Evolutionary conservation across 2,329 filamentous ascomycete genomes (phyloP).

Genomic region (Trichoderma sp.): DNA sequence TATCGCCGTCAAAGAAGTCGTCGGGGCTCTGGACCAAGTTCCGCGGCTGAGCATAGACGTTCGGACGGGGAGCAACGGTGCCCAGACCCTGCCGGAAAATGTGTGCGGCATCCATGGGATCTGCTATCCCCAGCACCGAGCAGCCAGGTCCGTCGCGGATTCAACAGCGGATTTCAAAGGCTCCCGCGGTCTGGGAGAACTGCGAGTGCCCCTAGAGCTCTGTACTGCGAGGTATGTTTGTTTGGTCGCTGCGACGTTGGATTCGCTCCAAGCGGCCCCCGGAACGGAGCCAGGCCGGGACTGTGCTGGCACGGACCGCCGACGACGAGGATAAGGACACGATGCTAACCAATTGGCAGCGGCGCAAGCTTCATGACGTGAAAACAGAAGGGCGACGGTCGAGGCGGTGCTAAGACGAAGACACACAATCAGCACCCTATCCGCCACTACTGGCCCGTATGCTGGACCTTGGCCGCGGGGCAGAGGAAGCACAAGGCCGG

Average conservation of each 20-base stretch:
- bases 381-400: not conserved
- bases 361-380: not conserved
- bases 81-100: slow-evolving; percentile 59
- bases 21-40: slow-evolving; percentile 34
- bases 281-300: not conserved
- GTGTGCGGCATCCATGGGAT: slow-evolving; percentile 55
- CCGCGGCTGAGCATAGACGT: slow-evolving; percentile 32
- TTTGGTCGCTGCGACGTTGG: slow-evolving; percentile 1
- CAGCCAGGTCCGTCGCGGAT: not conserved
- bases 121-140: slow-evolving; percentile 20
- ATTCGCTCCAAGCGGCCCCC: not conserved
- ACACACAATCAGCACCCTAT: not conserved
- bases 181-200: not conserved
- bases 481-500: not conserved
- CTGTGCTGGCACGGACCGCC: not conserved
- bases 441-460: not conserved
- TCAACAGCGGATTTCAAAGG: not conserved
- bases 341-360: slow-evolving; percentile 6
- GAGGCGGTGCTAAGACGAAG: not conserved
- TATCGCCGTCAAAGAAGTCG: slow-evolving; percentile 48
- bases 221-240: not conserved
- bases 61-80: slow-evolving; percentile 40
- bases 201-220: not conserved
- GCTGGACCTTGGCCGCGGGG: slow-evolving; percentile 1
- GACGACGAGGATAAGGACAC: not conserved